These are phyloP conservation scores for Rhipidocladum racemiflorum DNA, from an alignment of 176 grass and related monocot species.

Conservation along the genomic window DNA sequence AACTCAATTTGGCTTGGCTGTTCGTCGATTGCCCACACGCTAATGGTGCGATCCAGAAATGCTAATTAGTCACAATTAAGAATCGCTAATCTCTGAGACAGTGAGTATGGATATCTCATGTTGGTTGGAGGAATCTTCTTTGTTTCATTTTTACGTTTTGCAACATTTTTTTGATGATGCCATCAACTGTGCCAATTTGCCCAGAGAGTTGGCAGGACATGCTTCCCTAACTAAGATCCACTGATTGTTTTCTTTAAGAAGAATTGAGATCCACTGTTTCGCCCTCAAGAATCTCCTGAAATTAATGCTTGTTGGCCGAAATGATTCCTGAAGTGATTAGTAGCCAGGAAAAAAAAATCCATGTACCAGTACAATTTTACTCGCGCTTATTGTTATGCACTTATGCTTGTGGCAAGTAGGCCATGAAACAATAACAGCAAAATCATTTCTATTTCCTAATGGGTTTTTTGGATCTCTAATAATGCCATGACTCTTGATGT, in stretches of 20 bases:
- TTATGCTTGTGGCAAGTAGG: not conserved
- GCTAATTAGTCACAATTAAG: not conserved
- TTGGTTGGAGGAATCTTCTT: not conserved
- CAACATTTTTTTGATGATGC: not conserved
- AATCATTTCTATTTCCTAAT: not conserved
- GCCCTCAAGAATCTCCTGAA: not conserved
- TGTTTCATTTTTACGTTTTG: slow-evolving; percentile 2
- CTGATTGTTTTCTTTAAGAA: not conserved
- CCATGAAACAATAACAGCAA: not conserved
- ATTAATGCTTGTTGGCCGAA: not conserved
- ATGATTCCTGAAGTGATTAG: not conserved
- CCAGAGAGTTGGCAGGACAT: slow-evolving; percentile 8
- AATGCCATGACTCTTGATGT: not conserved
- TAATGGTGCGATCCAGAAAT: not conserved
- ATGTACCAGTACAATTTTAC: not conserved
- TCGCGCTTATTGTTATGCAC: not conserved
- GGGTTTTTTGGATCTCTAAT: not conserved
- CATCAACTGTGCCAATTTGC: not conserved
- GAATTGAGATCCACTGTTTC: slow-evolving; percentile 28
- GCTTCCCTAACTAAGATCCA: slow-evolving; percentile 27
- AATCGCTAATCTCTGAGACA: not conserved
- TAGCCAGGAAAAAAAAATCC: not conserved
- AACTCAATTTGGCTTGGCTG: too few relatives aligned
- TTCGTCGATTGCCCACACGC: too few relatives aligned
- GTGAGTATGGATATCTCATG: not conserved